Percentiles rank a stretch among this genome's conserved stretches.
Evolutionary conservation across 2,329 filamentous ascomycete genomes (phyloP).

Genomic region (Pestalotiopsis sp.): DNA sequence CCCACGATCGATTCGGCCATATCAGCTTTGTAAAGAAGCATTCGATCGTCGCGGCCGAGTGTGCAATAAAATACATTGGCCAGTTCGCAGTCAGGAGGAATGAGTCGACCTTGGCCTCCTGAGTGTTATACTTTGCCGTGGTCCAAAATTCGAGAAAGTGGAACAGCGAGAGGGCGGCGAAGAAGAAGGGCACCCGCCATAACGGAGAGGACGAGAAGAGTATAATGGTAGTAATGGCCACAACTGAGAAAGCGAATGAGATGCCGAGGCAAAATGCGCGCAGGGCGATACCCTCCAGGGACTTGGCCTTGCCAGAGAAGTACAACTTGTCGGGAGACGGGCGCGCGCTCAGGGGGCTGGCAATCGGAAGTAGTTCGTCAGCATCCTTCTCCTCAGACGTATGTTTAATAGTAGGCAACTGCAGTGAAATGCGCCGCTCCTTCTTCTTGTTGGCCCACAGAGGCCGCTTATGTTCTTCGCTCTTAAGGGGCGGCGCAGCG

Average conservation of each 20-base stretch:
- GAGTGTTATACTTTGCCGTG: conserved; percentile 82
- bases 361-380: conserved; percentile 28
- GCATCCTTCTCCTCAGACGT: conserved; percentile 21
- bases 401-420: conserved; percentile 23
- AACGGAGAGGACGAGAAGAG: conserved; percentile 45
- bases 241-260: conserved; percentile 38
- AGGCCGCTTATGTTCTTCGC: conserved; percentile 2
- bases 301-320: conserved; percentile 52
- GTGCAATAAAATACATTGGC: conserved; percentile 80
- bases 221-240: conserved; percentile 35
- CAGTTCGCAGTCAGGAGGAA: conserved; percentile 89
- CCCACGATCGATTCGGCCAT: conserved; percentile 52
- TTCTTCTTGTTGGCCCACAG: conserved; percentile 28
- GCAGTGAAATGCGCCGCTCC: conserved; percentile 22
- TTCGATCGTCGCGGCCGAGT: conserved; percentile 74
- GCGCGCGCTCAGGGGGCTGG: conserved; percentile 12
- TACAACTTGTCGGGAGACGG: conserved; percentile 39
- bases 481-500: not conserved
- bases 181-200: conserved; percentile 70
- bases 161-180: conserved; percentile 72
- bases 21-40: conserved; percentile 63
- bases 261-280: conserved; percentile 59
- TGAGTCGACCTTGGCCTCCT: conserved; percentile 69
- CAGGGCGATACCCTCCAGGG: conserved; percentile 61
- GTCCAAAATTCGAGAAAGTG: conserved; percentile 97